Evolutionary conservation across 1,139 yeast species (phyloP), one percentile per base, ranked within the genome.

Genomic region (Geotrichum carabidarum): DNA sequence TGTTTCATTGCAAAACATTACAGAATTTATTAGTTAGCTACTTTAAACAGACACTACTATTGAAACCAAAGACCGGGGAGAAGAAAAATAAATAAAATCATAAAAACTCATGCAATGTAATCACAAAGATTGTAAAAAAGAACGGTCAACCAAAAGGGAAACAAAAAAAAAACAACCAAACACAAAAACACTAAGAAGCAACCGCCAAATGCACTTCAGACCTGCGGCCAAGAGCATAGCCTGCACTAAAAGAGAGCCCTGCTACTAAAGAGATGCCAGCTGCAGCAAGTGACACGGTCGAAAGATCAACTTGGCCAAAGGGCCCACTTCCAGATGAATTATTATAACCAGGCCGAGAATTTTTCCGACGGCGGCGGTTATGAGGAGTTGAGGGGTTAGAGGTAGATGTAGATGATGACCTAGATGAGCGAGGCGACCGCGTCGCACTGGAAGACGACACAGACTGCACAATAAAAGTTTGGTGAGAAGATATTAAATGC

Each of bases 201-300:
- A 50, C 54, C 2, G 54, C 17, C 32, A 50, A 45, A 27, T 44
- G 54, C n/a, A 31, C 48, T 8, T 38, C 45, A 12, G 54, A 51
- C 9, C 54, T 46, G 15, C 54, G 56, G 32, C 69, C 69, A 27
- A 66, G 46, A 3, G 68, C 68, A 48, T 64, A 66, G 14, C 69
- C 69, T 8, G 69, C 69, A 35, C 66, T 58, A 56, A 66, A 66
- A 22, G 68, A 64, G 32, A 65, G 57, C 9, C 67, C 66, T 1
- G 67, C 67, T 12, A 66, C 68, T 7, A 65, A 37, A n/a, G 68
- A 65, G 15, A 65, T 56, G 9, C 69, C 68, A 1, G 69, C 69
- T 4, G 65, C 63, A 2, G 66, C 68, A 17, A 65, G 56, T 8
- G 64, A 54, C 18, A 63, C 55, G 9, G 62, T 59, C 1, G 63